Evolutionary conservation across 345 rosid species (phyloP).

Genomic region (Hibiscus syriacus): DNA sequence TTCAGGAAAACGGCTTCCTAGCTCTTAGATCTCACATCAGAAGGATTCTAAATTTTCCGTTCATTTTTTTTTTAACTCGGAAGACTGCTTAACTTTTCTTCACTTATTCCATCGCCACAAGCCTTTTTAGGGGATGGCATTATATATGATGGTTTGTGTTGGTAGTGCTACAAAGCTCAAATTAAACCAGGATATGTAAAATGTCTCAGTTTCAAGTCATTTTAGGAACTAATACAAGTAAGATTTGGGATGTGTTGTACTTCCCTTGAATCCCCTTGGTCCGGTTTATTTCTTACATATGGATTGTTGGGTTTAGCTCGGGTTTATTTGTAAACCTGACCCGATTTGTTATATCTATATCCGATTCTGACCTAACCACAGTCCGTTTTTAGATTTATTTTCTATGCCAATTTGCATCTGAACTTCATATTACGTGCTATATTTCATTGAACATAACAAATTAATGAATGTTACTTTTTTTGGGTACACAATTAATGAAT

Average conservation of each 20-base stretch:
- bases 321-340: neutral
- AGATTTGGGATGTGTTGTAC: neutral
- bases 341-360: neutral
- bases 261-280: neutral
- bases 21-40: slow-evolving; percentile 21
- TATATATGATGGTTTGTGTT: slow-evolving; percentile 11
- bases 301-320: neutral
- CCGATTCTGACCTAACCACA: neutral
- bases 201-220: neutral
- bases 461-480: too few species aligned
- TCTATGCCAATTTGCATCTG: neutral
- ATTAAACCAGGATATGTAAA: neutral
- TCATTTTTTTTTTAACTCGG: neutral
- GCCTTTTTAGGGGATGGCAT: slow-evolving; percentile 27
- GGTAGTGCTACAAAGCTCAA: neutral
- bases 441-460: too few species aligned
- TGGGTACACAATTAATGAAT: too few species aligned
- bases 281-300: neutral
- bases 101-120: slow-evolving; percentile 24
- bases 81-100: slow-evolving; percentile 13
- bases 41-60: slow-evolving; percentile 12
- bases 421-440: neutral
- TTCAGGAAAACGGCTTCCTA: slow-evolving; percentile 6
- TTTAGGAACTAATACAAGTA: neutral
- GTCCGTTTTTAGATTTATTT: neutral